Evolutionary conservation across 2,329 filamentous ascomycete genomes (phyloP).

Genomic region (Alternaria conjuncta): DNA sequence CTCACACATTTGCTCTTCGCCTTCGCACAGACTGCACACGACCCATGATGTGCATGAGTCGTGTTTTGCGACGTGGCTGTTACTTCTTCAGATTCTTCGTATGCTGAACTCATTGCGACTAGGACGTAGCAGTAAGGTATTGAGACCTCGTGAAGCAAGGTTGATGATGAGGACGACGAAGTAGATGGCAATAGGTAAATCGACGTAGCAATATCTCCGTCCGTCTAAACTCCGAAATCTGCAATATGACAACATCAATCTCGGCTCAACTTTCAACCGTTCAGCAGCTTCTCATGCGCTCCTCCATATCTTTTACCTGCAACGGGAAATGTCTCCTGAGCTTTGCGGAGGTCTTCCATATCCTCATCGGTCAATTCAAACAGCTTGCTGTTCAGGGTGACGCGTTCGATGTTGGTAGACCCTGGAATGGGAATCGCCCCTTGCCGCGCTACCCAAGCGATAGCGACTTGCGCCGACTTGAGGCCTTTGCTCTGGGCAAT

Average conservation of each 20-base stretch:
- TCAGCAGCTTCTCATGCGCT: conserved; percentile 15
- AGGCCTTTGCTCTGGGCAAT: conserved; percentile 64
- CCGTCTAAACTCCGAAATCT: not conserved
- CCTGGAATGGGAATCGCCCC: conserved; percentile 70
- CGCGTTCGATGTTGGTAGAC: conserved; percentile 59
- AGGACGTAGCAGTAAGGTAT: not conserved
- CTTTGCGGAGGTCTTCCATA: not conserved
- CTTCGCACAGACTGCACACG: not conserved
- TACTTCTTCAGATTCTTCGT: not conserved
- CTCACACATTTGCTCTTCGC: not conserved
- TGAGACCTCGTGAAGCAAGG: not conserved
- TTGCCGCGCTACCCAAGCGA: conserved; percentile 64
- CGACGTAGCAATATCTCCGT: not conserved
- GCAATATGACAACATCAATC: not conserved
- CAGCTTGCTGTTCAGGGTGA: conserved; percentile 66
- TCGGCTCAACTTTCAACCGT: not conserved
- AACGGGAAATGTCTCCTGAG: not conserved
- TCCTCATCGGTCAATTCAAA: not conserved
- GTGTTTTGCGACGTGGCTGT: not conserved
- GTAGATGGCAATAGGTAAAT: not conserved
- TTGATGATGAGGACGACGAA: not conserved
- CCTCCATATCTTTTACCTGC: conserved; percentile 17
- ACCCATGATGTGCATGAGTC: not conserved
- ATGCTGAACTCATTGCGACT: not conserved
- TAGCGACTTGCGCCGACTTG: conserved; percentile 66